Evolutionary conservation across 2,329 filamentous ascomycete genomes (phyloP), one percentile per base, ranked within the genome.

Genomic region (Trichocomaceae sp.): DNA sequence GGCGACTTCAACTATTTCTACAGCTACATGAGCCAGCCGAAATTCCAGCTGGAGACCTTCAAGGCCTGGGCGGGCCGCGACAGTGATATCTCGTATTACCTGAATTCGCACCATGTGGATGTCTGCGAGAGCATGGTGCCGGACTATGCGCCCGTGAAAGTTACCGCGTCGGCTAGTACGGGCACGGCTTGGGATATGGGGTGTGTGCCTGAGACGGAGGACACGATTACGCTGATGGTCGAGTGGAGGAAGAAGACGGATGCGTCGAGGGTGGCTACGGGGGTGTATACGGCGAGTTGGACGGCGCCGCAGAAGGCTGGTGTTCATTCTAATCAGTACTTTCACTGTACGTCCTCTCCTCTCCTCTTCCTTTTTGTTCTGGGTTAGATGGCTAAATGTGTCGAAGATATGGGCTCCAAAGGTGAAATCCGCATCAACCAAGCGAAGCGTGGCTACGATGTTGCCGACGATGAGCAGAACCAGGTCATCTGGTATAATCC

Each of bases 1-100:
- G 91, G 91, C 60, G 90, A 96, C 74, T 96, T 96, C 83, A 96
- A 95, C 79, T 96, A 96, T 79, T 96, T 95, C 71, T 96, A 96
- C 80, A 87, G 83, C 64, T 96, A 96, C 81, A 95, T 96, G 90
- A 89, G 85, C 49, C 90, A 96, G 78, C 88, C 86, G 58, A 95
- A 95, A 76, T 89, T 81, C 50, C 90, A 95, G 75, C 82, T 96
- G 47, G 88, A 95, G 78, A 96, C 90, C 0, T 96, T 96, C 83
- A 91, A 90, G 73, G 87, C 90, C 2, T 96, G 90, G 90, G 91
- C 91, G 0, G 91, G 91, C 60, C 84, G 86, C 64, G 90, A 96
- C 63, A 91, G 86, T 29, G 92, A 96, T 71, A 96, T 96, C 64
- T 91, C 86, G 9, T 96, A 96, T 78, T 96, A 96, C 74, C 83